A percentile compares a stretch with the other conserved stretches of the same genome.
Evolutionary conservation across 176 grass and related monocot species (phyloP).

Genomic region (Triticum aestivum): IWGSC_CS_RefSeq_v2.1 NC_057803.1:741181710-741182209

Average conservation of each 20-base stretch:
- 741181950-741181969: no score
- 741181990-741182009: constrained; percentile 7
- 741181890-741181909: no score
- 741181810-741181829: constrained; percentile 26
- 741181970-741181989: neutral
- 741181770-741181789: neutral
- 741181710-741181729: neutral
- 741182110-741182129: neutral
- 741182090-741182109: constrained; percentile 28
- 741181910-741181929: no score
- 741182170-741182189: neutral
- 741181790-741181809: constrained; percentile 13
- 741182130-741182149: neutral
- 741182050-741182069: constrained; percentile 6
- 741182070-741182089: neutral
- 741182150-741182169: neutral
- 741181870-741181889: neutral
- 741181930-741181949: no score
- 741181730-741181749: constrained; percentile 5
- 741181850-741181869: neutral
- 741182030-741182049: constrained; percentile 10
- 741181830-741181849: neutral
- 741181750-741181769: constrained; percentile 1
- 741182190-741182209: neutral
- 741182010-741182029: neutral